Conservation (phyloP, 1,284 basidiomycete genomes). For the Neolentinus lepideus region DNA sequence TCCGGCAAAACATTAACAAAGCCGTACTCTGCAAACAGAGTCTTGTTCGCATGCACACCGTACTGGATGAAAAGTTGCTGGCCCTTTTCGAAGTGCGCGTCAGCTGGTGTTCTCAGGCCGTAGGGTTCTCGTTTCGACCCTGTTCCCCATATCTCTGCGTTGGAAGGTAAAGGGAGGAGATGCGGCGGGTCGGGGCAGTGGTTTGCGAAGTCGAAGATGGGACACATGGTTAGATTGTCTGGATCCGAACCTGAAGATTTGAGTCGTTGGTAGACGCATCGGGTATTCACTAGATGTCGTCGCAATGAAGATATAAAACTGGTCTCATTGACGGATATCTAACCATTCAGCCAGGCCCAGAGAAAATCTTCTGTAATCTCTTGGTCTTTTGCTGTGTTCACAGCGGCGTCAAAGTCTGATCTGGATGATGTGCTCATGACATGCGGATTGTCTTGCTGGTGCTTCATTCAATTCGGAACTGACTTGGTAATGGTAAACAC, state of each 20-base stretch:
- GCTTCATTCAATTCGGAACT: slow-evolving; percentile 2
- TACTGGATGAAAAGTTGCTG: slow-evolving; percentile 73
- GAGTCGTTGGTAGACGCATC: slow-evolving; percentile 76
- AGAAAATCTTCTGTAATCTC: slow-evolving; percentile 37
- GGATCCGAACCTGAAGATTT: slow-evolving; percentile 42
- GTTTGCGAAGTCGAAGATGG: slow-evolving; percentile 83
- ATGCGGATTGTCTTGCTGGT: slow-evolving; percentile 8
- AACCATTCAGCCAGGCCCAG: slow-evolving; percentile 87
- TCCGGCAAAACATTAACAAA: slow-evolving; percentile 45
- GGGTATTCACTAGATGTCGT: slow-evolving; percentile 67
- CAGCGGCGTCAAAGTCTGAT: slow-evolving; percentile 1
- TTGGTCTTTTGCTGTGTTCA: slow-evolving; percentile 4
- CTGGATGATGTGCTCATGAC: slow-evolving; percentile 12
- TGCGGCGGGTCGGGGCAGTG: slow-evolving; percentile 36
- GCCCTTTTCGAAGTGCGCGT: slow-evolving; percentile 32
- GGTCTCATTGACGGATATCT: slow-evolving; percentile 10
- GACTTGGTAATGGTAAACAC: not conserved
- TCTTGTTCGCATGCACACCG: slow-evolving; percentile 66
- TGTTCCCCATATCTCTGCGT: slow-evolving; percentile 28
- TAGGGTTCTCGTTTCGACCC: slow-evolving; percentile 36
- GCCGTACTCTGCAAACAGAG: slow-evolving; percentile 80
- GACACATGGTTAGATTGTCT: slow-evolving; percentile 79
- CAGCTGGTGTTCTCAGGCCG: slow-evolving; percentile 43
- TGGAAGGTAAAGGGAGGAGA: slow-evolving; percentile 33
- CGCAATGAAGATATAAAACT: slow-evolving; percentile 10